phyloP scores from a whole-genome alignment of 2,329 filamentous ascomycete genomes.

The Cladosporium colombiae region DNA sequence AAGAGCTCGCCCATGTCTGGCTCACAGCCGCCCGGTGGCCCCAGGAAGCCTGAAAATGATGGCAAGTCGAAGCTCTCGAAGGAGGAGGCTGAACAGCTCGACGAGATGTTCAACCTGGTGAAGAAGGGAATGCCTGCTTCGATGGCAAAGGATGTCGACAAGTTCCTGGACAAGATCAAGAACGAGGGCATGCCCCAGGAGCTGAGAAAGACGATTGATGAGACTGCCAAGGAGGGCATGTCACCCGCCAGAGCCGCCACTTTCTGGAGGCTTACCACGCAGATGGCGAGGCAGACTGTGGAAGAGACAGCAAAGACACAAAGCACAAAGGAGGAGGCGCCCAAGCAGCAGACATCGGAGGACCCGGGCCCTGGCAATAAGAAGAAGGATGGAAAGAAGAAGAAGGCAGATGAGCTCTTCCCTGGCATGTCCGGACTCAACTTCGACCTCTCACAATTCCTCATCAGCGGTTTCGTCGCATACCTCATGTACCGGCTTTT shows the following conservation, averaged over 20 bases:
- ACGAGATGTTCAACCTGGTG: slow-evolving; percentile 58
- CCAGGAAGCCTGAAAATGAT: slow-evolving; percentile 42
- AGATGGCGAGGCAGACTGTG: slow-evolving; percentile 56
- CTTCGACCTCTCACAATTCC: slow-evolving; percentile 56
- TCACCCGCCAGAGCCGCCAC: slow-evolving; percentile 65
- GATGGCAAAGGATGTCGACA: slow-evolving; percentile 61
- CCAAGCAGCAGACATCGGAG: slow-evolving; percentile 48
- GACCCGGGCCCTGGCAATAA: slow-evolving; percentile 46
- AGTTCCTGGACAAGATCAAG: slow-evolving; percentile 64
- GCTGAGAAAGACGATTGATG: slow-evolving; percentile 63
- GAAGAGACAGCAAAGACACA: slow-evolving; percentile 41
- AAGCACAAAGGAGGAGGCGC: slow-evolving; percentile 27
- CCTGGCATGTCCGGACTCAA: slow-evolving; percentile 49
- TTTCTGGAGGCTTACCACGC: slow-evolving; percentile 57
- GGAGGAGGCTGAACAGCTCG: slow-evolving; percentile 60
- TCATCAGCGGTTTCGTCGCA: slow-evolving; percentile 60
- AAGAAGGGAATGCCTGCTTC: slow-evolving; percentile 61
- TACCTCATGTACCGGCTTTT: slow-evolving; percentile 66
- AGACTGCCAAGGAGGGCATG: slow-evolving; percentile 53
- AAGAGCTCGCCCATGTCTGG: slow-evolving; percentile 43
- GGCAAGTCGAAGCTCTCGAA: slow-evolving; percentile 50
- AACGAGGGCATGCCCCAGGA: slow-evolving; percentile 70
- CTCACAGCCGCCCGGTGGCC: slow-evolving; percentile 37
- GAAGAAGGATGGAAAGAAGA: slow-evolving; percentile 43
- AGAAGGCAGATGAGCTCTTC: slow-evolving; percentile 40